These are phyloP conservation scores for Tricholoma saponaceum DNA, from an alignment of 768 basidiomycete genomes.

Conservation along the genomic window DNA sequence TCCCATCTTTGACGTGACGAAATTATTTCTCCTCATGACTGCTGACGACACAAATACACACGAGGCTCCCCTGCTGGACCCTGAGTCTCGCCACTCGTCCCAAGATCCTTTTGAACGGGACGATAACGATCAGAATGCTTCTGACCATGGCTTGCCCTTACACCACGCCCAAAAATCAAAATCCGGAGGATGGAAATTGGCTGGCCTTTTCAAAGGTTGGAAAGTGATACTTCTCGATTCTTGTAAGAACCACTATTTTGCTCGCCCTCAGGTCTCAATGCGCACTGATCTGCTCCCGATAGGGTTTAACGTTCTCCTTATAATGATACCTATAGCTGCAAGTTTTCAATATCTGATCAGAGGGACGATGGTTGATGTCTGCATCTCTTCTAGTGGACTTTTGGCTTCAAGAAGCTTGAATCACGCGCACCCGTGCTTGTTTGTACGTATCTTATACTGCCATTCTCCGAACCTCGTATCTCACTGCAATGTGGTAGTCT, in stretches of 20 bases:
- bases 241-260: constrained; percentile 34
- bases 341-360: constrained; percentile 16
- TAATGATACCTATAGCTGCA: constrained; percentile 68
- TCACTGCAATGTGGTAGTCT: constrained; percentile 36
- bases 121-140: constrained; percentile 3
- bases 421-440: constrained; percentile 56
- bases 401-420: constrained; percentile 43
- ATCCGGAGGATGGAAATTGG: constrained; percentile 5
- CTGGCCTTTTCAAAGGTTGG: constrained; percentile 39
- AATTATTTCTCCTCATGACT: neutral
- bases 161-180: constrained; percentile 11
- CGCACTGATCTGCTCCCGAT: neutral
- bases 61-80: neutral
- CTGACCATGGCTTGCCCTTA: constrained; percentile 7
- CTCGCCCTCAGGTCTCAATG: neutral
- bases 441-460: constrained; percentile 30
- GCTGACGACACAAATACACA: neutral
- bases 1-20: neutral
- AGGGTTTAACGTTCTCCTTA: constrained; percentile 71
- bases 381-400: constrained; percentile 43
- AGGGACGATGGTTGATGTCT: neutral
- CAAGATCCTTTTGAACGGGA: neutral
- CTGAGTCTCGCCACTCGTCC: neutral
- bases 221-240: constrained; percentile 49
- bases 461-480: neutral